Evolutionary conservation across 805 yeast species (phyloP), one percentile per base, ranked within the genome.

Genomic region (Pichia occidentalis): DNA sequence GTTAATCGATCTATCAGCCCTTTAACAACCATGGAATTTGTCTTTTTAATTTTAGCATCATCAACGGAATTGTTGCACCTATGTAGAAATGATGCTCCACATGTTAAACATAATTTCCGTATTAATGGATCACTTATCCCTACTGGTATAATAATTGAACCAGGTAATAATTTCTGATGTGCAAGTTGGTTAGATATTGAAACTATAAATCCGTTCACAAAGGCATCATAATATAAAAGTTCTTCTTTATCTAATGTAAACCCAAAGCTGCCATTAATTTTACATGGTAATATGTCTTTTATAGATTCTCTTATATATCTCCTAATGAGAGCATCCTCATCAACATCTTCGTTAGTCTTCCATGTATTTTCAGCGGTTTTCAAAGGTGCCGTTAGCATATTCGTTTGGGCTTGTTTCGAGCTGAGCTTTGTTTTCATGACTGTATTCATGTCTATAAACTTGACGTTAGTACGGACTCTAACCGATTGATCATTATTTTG

Each of bases 171-270:
- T n/a, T 53, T 48, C 3, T 63, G 61, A 44, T 65, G 70, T 0
- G 71, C 61, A 29, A 59, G 48, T 39, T 67, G 70, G 3, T 71
- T 68, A 0, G 68, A 64, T 11, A 67, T 53, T 3, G 67, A 50
- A 4, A 61, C 61, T 42, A 69, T 58, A 45, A 67, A 68, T 2
- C 66, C 67, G 32, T 61, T 57, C 4, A 61, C 53, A 41, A 68
- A 67, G 3, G 63, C 64, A 43, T 60, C 54, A 40, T 53, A 59
- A 21, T 48, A 39, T 18, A 37, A 37, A 6, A 12, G 4, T 4
- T 38, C 37, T 8, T 29, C 25, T 8, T 5, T 17, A 8, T 12
- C 21, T 21, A 39, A 7, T 13, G n/a, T 13, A 9, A 21, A 9
- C 2, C 11, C 7, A 17, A 8, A 8, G 8, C 24, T 4, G 5